These are phyloP conservation scores for Candida boleticola DNA, from an alignment of 805 yeast genomes.

Conservation along the genomic window DNA sequence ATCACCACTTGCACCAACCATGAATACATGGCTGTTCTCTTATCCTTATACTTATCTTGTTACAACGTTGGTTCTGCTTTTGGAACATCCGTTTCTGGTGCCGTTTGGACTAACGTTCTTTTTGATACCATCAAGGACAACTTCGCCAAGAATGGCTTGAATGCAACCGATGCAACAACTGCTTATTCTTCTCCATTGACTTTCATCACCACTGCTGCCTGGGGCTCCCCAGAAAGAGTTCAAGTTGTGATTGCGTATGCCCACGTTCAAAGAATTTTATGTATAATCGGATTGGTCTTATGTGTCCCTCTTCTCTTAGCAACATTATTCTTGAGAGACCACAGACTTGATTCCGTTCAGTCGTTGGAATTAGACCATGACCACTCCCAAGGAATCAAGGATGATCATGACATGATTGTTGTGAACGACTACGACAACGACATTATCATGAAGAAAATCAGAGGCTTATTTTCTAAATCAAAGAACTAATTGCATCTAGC, in stretches of 20 bases:
- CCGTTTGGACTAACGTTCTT: slow-evolving; percentile 17
- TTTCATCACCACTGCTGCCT: slow-evolving; percentile 44
- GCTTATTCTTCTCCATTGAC: slow-evolving; percentile 54
- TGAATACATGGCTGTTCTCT: slow-evolving; percentile 18
- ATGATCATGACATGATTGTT: slow-evolving; percentile 16
- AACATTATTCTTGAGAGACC: slow-evolving; percentile 49
- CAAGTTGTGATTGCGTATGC: slow-evolving; percentile 56
- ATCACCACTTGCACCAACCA: slow-evolving; percentile 14
- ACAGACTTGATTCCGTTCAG: slow-evolving; percentile 26
- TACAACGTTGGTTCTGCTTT: slow-evolving; percentile 19
- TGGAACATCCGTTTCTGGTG: slow-evolving; percentile 19
- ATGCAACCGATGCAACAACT: slow-evolving; percentile 36
- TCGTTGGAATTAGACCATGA: slow-evolving; percentile 13
- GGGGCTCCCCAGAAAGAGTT: slow-evolving; percentile 59
- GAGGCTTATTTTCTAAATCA: neutral
- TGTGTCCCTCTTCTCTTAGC: slow-evolving; percentile 22
- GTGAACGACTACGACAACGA: slow-evolving; percentile 27
- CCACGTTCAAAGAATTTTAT: slow-evolving; percentile 53
- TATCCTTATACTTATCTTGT: slow-evolving; percentile 13
- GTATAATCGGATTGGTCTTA: slow-evolving; percentile 41
- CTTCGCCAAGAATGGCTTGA: slow-evolving; percentile 10
- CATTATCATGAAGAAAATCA: neutral
- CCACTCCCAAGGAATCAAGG: slow-evolving; percentile 8
- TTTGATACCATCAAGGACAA: slow-evolving; percentile 5
- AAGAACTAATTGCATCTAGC: too few relatives aligned